Conservation (phyloP, 164 flowering plant species). For the Aristolochia contorta region DNA sequence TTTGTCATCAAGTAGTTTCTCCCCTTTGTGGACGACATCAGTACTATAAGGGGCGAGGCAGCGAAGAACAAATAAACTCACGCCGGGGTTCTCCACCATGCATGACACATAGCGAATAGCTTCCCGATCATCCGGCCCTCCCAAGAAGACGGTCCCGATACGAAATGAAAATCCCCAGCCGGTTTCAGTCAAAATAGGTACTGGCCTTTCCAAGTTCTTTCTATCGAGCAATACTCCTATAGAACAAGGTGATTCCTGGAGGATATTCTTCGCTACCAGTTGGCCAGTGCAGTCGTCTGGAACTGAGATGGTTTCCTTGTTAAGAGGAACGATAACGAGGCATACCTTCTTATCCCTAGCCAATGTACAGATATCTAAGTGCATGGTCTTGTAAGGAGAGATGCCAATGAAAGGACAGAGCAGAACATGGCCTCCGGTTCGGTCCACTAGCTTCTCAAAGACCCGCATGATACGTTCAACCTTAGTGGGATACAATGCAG, state of each 20-base stretch:
- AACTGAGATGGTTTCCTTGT: constrained; percentile 7
- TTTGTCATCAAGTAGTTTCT: constrained; percentile 2
- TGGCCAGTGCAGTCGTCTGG: not conserved
- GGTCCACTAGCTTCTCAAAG: constrained; percentile 23
- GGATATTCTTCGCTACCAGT: too few species aligned
- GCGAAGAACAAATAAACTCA: constrained; percentile 51
- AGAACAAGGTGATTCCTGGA: too few species aligned
- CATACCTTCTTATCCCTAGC: constrained; percentile 32
- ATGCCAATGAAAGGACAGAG: constrained; percentile 32
- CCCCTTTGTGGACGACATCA: not conserved
- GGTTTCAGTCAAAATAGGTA: too few species aligned
- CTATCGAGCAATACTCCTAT: too few species aligned
- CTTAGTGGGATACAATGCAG: not conserved
- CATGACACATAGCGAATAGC: constrained; percentile 51
- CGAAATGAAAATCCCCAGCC: not conserved
- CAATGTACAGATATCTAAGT: constrained; percentile 59
- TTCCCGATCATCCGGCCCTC: constrained; percentile 70
- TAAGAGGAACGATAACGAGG: constrained; percentile 41
- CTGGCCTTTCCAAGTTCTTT: too few species aligned
- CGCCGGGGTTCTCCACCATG: constrained; percentile 48
- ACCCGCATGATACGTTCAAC: constrained; percentile 29
- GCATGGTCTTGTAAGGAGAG: constrained; percentile 40
- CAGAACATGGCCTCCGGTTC: constrained; percentile 13
- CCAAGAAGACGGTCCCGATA: constrained; percentile 60
- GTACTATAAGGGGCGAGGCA: constrained; percentile 27